phyloP scores from a whole-genome alignment of 352 stramenopile genomes.

The Pythium oligandrum region DNA sequence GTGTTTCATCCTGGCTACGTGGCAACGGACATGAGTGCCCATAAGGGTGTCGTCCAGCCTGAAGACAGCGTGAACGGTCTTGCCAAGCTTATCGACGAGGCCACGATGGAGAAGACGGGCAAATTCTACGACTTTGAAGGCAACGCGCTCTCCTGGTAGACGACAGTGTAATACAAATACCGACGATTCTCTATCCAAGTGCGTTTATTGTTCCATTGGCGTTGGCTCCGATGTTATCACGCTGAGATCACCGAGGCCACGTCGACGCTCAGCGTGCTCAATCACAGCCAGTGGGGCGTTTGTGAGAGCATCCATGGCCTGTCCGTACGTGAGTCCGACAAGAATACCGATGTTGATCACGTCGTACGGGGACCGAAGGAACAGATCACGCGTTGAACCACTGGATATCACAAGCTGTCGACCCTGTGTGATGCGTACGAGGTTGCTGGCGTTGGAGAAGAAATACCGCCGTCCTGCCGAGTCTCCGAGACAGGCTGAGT shows the following conservation, averaged over 20 bases:
- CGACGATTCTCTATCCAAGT: too few relatives aligned
- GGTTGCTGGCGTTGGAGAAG: constrained; percentile 79
- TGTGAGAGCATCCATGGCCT: constrained; percentile 62
- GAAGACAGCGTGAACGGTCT: constrained; percentile 24
- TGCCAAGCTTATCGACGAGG: constrained; percentile 18
- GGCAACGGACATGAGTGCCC: constrained; percentile 30
- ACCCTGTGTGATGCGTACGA: constrained; percentile 67
- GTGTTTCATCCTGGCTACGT: constrained; percentile 36
- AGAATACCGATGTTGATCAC: constrained; percentile 77
- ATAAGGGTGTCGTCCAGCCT: constrained; percentile 16
- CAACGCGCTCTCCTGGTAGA: too few relatives aligned
- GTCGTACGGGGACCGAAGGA: constrained; percentile 79
- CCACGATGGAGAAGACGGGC: constrained; percentile 21
- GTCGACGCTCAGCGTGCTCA: constrained; percentile 50
- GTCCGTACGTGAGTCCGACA: constrained; percentile 60
- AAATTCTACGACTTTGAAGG: too few relatives aligned
- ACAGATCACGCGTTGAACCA: constrained; percentile 61
- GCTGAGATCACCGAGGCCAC: constrained; percentile 44
- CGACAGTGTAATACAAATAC: too few relatives aligned
- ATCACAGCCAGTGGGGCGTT: constrained; percentile 51
- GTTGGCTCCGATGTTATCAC: constrained; percentile 6
- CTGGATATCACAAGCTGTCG: constrained; percentile 72
- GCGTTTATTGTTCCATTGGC: too few relatives aligned
- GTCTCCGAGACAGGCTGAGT: constrained; percentile 70
- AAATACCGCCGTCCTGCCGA: constrained; percentile 78